A percentile compares a stretch with the other conserved stretches of the same genome.
These are phyloP conservation scores for Starmerella potacharoeniae DNA, from an alignment of 805 yeast genomes.

Conservation along the genomic window DNA sequence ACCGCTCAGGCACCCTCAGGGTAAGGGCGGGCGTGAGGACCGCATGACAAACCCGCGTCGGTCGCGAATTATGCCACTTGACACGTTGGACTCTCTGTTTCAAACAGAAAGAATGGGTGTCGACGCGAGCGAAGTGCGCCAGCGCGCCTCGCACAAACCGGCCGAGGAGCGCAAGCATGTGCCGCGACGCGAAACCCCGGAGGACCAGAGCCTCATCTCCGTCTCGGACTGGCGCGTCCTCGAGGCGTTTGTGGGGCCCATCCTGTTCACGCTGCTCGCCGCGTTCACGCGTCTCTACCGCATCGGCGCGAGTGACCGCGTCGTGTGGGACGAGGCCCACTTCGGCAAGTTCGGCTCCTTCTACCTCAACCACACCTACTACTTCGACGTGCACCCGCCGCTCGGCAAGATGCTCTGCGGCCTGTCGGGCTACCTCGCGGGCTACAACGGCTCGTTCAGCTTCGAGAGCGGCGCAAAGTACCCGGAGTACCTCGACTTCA, in stretches of 20 bases:
- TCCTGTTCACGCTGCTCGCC: constrained; percentile 54
- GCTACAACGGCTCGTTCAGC: constrained; percentile 85
- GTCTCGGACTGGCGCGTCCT: constrained; percentile 22
- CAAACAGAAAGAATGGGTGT: neutral
- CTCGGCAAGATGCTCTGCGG: constrained; percentile 91
- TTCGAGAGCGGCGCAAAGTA: constrained; percentile 81
- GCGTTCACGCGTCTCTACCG: constrained; percentile 65
- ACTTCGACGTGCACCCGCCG: constrained; percentile 96
- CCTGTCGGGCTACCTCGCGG: constrained; percentile 73
- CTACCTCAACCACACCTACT: constrained; percentile 80
- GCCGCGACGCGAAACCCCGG: neutral
- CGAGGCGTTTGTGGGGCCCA: constrained; percentile 34
- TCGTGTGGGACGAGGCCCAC: constrained; percentile 47
- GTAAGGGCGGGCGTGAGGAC: neutral
- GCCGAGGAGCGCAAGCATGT: neutral
- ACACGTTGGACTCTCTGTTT: constrained; percentile 1
- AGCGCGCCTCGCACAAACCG: neutral
- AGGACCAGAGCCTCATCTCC: constrained; percentile 24
- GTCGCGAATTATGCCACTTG: neutral
- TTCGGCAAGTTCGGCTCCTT: constrained; percentile 40
- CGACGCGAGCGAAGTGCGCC: constrained; percentile 4
- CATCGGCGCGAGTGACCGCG: constrained; percentile 59
- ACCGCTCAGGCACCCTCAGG: neutral
- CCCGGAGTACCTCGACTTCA: constrained; percentile 63
- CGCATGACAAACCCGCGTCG: constrained; percentile 5